Percentiles rank a stretch among this genome's conserved stretches.
These are phyloP conservation scores for Phallus indusiatus DNA, from an alignment of 768 basidiomycete species.

Conservation along the genomic window DNA sequence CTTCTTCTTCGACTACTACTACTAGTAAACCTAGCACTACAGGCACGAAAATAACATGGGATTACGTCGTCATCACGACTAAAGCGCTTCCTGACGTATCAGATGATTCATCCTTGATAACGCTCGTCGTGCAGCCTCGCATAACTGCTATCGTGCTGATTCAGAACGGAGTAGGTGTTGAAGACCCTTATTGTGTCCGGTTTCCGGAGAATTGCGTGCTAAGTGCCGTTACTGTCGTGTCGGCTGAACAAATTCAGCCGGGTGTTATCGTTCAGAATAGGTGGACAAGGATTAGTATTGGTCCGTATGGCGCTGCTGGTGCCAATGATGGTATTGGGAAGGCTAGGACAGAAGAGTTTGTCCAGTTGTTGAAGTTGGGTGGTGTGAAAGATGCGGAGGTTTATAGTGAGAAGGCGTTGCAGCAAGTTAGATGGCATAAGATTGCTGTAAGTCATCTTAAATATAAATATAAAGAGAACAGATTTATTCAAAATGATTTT, in stretches of 20 bases:
- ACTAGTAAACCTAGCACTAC: neutral
- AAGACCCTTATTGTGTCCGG: slow-evolving; percentile 18
- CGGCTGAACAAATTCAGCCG: slow-evolving; percentile 19
- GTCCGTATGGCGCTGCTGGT: slow-evolving; percentile 15
- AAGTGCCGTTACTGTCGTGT: slow-evolving; percentile 21
- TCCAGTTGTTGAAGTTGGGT: slow-evolving; percentile 16
- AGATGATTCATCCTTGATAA: slow-evolving; percentile 17
- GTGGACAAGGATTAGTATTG: slow-evolving; percentile 22
- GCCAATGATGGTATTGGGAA: slow-evolving; percentile 10
- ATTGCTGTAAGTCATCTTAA: slow-evolving; percentile 13
- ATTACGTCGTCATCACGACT: slow-evolving; percentile 23
- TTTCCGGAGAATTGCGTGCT: slow-evolving; percentile 17
- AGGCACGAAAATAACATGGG: slow-evolving; percentile 10
- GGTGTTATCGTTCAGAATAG: slow-evolving; percentile 21
- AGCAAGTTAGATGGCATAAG: slow-evolving; percentile 24
- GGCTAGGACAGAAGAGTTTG: slow-evolving; percentile 11
- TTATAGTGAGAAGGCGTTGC: slow-evolving; percentile 17
- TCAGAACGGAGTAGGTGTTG: slow-evolving; percentile 24
- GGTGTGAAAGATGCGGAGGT: slow-evolving; percentile 20
- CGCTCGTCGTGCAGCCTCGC: slow-evolving; percentile 7
- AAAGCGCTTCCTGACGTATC: slow-evolving; percentile 21
- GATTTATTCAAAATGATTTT: neutral
- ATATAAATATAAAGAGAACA: neutral
- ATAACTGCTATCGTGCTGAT: slow-evolving; percentile 19
- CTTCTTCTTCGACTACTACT: neutral